Evolutionary conservation across 2,329 filamentous ascomycete species (phyloP), one percentile per base, ranked within the genome.

Genomic region (Nannizziopsis arthrosporioides): DNA sequence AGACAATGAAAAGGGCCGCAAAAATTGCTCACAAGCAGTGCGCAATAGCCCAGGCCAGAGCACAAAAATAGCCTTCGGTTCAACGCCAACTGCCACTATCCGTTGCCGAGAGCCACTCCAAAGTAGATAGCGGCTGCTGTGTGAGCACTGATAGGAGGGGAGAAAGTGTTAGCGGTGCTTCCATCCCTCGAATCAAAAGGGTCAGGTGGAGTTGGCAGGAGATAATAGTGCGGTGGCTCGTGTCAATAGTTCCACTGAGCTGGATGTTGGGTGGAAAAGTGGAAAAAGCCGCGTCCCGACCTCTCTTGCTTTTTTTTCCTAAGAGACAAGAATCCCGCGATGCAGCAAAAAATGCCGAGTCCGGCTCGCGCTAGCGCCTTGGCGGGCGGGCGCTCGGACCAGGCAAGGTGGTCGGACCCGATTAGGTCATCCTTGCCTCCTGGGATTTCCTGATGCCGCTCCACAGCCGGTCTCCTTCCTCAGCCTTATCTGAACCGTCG

Each of bases 321-420:
- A 27, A 27, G 22, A 27, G 22, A 27, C 22, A 27, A 27, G 22
- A 27, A 27, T n/a, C n/a, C n/a, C 22, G 22, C 22, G 22, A 27
- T 27, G 22, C 3, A 27, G 22, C 22, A 27, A 27, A 27, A 27
- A 27, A 27, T 27, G 22, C 22, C 7, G 6, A 19, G 12, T 44
- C 42, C 42, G 15, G 19, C 31, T 12, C 18, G 6, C 12, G n/a
- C 12, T 45, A 45, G 43, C 35, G 43, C 18, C 43, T 45, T 45
- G 43, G 43, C 43, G 27, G 17, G 19, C 31, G 32, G 15, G 32
- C 31, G 15, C 35, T 38, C 34, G 43, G 34, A 45, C 22, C 22
- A 27, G 22, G 22, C 22, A 7, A 27, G 22, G 22, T 27, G 22
- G 22, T 27, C 22, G 22, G 22, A 27, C 22, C 22, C 22, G 22